Conservation (phyloP, 2,329 filamentous ascomycete genomes). For the Sporothrix brasiliensis region DNA sequence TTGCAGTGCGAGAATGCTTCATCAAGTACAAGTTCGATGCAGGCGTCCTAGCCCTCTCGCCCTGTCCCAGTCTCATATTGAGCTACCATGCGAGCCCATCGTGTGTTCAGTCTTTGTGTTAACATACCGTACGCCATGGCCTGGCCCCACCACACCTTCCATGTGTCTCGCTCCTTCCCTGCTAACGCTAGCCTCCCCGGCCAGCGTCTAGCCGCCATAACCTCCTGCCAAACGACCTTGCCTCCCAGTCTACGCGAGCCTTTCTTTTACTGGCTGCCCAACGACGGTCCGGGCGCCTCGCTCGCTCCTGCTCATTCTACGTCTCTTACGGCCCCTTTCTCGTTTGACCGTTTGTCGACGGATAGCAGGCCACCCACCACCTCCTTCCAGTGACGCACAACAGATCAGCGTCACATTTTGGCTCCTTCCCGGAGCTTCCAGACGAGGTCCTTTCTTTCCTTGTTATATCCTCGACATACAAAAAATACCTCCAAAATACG, state of each 20-base stretch:
- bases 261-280: slow-evolving; percentile 16
- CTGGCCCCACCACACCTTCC: slow-evolving; percentile 9
- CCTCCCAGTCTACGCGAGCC: slow-evolving; percentile 8
- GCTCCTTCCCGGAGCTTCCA: slow-evolving; percentile 18
- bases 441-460: slow-evolving; percentile 4
- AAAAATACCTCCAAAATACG: not conserved
- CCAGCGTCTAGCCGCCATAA: slow-evolving; percentile 14
- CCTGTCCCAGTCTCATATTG: not conserved
- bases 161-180: slow-evolving; percentile 18
- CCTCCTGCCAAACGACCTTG: not conserved
- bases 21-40: not conserved
- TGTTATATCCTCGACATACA: not conserved
- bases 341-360: not conserved
- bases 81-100: not conserved
- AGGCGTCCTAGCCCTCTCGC: not conserved
- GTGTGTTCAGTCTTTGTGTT: not conserved
- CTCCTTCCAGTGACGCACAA: slow-evolving; percentile 11
- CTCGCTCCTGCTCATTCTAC: slow-evolving; percentile 19
- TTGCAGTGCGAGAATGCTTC: not conserved
- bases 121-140: not conserved
- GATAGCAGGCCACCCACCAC: not conserved
- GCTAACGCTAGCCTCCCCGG: slow-evolving; percentile 17
- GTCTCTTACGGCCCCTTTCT: slow-evolving; percentile 3
- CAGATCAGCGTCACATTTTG: slow-evolving; percentile 22
- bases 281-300: slow-evolving; percentile 17